Conservation (phyloP, 352 stramenopile genomes). For the Phytopythium aichiense region DNA sequence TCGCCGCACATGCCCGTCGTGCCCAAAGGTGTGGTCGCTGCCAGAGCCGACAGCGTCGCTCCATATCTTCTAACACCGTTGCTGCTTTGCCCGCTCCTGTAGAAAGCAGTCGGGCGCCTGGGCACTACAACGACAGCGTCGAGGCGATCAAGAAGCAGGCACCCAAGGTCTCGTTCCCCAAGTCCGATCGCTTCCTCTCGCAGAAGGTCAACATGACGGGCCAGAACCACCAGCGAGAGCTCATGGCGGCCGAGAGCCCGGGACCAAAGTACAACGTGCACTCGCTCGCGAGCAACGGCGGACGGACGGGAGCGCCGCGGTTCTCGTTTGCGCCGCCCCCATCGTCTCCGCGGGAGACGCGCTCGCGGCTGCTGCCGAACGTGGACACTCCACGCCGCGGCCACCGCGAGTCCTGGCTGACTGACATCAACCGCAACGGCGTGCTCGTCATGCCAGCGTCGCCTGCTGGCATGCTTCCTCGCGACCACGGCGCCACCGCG, state of each 20-base stretch:
- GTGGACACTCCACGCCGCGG: constrained; percentile 49
- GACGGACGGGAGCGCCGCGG: constrained; percentile 39
- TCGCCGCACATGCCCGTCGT: constrained; percentile 52
- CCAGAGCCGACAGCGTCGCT: neutral
- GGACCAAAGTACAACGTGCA: constrained; percentile 84
- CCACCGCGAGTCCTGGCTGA: constrained; percentile 78
- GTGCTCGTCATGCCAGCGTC: constrained; percentile 68
- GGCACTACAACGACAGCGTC: constrained; percentile 70
- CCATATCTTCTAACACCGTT: constrained; percentile 6
- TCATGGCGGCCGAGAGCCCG: constrained; percentile 72
- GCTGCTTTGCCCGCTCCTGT: constrained; percentile 1
- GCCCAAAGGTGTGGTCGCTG: constrained; percentile 37
- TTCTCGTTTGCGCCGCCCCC: constrained; percentile 62
- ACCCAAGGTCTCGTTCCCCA: constrained; percentile 72
- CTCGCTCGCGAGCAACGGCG: constrained; percentile 44
- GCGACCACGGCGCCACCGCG: constrained; percentile 9
- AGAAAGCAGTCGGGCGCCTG: constrained; percentile 59
- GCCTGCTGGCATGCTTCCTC: constrained; percentile 12
- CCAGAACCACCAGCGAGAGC: constrained; percentile 58
- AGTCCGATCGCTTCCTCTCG: constrained; percentile 74
- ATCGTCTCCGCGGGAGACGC: constrained; percentile 36
- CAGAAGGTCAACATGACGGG: constrained; percentile 80
- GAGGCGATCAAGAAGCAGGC: constrained; percentile 53
- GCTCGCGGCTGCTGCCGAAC: constrained; percentile 27
- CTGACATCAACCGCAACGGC: constrained; percentile 79